Evolutionary conservation across 371 early-diverging fungal species (phyloP).

Genomic region (Coelomomyces lativittatus): DNA sequence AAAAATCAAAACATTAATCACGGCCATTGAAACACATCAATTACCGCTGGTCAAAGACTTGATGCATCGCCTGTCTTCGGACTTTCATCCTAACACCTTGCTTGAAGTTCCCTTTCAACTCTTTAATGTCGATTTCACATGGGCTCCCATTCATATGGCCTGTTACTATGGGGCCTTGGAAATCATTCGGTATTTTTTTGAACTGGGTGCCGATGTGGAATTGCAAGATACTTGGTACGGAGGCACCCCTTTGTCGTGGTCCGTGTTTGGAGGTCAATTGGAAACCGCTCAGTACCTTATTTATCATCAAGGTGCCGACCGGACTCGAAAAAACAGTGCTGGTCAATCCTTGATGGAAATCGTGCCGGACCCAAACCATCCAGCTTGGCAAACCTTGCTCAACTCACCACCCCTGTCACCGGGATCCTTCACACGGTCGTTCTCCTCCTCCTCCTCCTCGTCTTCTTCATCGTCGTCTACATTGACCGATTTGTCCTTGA

Average conservation of each 20-base stretch:
- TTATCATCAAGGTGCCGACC: conserved; percentile 44
- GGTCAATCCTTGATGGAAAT: conserved; percentile 56
- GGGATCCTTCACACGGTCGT: no score
- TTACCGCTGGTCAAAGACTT: no score
- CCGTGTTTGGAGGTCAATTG: conserved; percentile 55
- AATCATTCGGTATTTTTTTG: conserved; percentile 43
- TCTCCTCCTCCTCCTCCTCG: background rate
- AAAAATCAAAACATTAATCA: no score
- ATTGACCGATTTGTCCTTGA: background rate
- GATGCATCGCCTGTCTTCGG: no score
- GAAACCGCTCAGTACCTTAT: conserved; percentile 35
- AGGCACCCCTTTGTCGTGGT: conserved; percentile 76
- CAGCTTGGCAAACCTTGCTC: conserved; percentile 32
- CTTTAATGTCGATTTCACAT: conserved; percentile 52
- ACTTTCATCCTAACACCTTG: conserved; percentile 9
- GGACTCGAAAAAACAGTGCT: conserved; percentile 39
- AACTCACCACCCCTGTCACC: background rate
- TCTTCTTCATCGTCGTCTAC: background rate
- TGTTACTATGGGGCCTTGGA: conserved; percentile 56
- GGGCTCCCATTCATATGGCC: conserved; percentile 76
- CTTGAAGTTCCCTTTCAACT: conserved; percentile 38
- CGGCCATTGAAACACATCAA: no score
- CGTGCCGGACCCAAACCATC: conserved; percentile 39
- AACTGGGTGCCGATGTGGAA: conserved; percentile 59
- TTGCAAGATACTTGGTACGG: conserved; percentile 65